Percentiles rank a stretch among this genome's conserved stretches.
phyloP scores from a whole-genome alignment of 805 yeast species.

The Myxozyma lipomycoides region DNA sequence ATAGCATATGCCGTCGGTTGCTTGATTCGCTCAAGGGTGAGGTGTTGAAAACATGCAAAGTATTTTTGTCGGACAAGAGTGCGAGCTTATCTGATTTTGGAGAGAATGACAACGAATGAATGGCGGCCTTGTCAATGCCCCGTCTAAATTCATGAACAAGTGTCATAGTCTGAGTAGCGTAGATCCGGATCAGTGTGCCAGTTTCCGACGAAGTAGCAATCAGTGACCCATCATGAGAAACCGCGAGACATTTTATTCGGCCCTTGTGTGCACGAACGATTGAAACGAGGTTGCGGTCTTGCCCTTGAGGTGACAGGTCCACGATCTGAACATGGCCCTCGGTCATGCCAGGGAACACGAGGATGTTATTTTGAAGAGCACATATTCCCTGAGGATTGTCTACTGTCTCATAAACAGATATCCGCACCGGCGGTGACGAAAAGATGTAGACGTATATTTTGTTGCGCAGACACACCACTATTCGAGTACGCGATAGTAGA shows the following conservation, averaged over 20 bases:
- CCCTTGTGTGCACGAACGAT: conserved; percentile 77
- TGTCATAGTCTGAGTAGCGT: conserved; percentile 63
- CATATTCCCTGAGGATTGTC: conserved; percentile 62
- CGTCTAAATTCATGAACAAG: conserved; percentile 81
- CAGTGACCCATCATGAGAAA: conserved; percentile 60
- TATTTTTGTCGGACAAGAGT: conserved; percentile 81
- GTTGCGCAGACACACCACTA: conserved; percentile 65
- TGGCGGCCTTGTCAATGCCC: conserved; percentile 79
- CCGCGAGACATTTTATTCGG: conserved; percentile 55
- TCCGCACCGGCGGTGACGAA: conserved; percentile 68
- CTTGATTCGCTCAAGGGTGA: conserved; percentile 29
- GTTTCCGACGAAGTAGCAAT: conserved; percentile 78
- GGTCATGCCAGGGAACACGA: conserved; percentile 75
- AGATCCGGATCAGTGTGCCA: conserved; percentile 76
- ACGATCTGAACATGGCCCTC: conserved; percentile 78
- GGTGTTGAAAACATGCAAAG: conserved; percentile 80
- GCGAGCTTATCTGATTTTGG: conserved; percentile 74
- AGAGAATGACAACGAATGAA: conserved; percentile 80
- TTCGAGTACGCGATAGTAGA: conserved; percentile 66
- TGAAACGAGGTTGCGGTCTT: conserved; percentile 58
- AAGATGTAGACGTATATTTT: conserved; percentile 75
- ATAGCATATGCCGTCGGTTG: conserved; percentile 60
- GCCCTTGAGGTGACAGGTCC: conserved; percentile 63
- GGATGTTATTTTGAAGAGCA: conserved; percentile 49
- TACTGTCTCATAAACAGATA: conserved; percentile 61